Evolutionary conservation across 768 basidiomycete genomes (phyloP), one percentile per base, ranked within the genome.

Genomic region (Holtermannia corniformis): DNA sequence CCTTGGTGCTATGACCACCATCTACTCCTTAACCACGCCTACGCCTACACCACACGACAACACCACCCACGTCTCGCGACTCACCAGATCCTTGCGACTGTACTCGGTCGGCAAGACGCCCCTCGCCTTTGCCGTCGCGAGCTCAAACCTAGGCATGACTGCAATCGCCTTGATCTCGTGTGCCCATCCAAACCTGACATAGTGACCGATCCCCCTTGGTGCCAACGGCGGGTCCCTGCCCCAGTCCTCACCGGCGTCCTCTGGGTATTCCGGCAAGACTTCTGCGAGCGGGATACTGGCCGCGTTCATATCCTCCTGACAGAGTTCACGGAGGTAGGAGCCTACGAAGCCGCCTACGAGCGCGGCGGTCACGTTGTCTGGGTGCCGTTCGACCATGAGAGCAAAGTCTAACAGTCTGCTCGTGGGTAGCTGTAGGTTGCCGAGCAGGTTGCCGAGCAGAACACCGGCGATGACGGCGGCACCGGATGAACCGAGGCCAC

Each of bases 391-490:
- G 65, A 99, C 91, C 95, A 99, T 99, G 50, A 99, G 78, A 1
- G 93, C 92, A 67, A 87, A 93, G 75, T 99, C 95, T 56, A 97
- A 81, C 63, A 93, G 76, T 22, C 95, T 82, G 41, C 78, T 79
- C 24, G 71, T 76, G 13, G 85, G 72, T 11, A 97, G 81, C 21
- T 78, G 67, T 56, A 97, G 79, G 16, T 79, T 60, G 14, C 87
- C 93, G 21, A 97, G 77, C n/a, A 81, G 78, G 66, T 90, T 80
- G 28, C 84, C 95, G 43, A 99, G 80, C 26, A 93, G 78, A 27
- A 95, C 91, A 41, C 95, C 95, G 0, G 91, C 93, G 64, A 99
- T 87, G 63, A 99, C 95, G n/a, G 95, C 93, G 3, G 95, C 95
- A 13, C 93, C 93, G 0, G 95, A 97, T 0, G 93, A 97, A 45